phyloP scores from a whole-genome alignment of 148 eudicot genomes.

The Suaeda aralocaspica region DNA sequence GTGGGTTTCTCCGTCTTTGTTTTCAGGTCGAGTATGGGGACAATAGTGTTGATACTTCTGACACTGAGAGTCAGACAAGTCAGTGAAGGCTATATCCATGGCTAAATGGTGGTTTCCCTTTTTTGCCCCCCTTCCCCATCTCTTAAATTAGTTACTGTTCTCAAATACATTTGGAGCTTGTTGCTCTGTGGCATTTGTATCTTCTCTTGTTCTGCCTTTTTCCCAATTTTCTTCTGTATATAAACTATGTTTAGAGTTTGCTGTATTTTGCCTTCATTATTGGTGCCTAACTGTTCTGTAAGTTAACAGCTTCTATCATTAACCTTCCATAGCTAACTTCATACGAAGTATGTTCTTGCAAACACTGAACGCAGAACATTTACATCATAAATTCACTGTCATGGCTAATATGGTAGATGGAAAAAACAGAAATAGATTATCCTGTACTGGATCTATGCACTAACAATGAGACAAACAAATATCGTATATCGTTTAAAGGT shows the following conservation, averaged over 20 bases:
- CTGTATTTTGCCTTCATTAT: conserved; percentile 4
- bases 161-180: neutral
- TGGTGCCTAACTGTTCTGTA: neutral
- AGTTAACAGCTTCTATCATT: neutral
- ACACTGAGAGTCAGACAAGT: conserved; percentile 68
- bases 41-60: conserved; percentile 66
- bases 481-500: too few species aligned
- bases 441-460: too few species aligned
- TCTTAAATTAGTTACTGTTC: neutral
- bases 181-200: neutral
- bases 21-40: conserved; percentile 82
- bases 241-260: conserved; percentile 16
- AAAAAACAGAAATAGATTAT: too few species aligned
- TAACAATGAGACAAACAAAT: too few species aligned
- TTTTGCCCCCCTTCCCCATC: neutral
- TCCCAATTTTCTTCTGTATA: conserved; percentile 20
- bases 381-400: too few species aligned
- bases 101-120: neutral
- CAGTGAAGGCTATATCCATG: conserved; percentile 35
- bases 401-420: too few species aligned
- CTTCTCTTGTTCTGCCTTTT: neutral
- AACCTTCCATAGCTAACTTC: neutral
- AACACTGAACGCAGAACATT: too few species aligned
- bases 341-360: neutral
- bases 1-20: conserved; percentile 2